Conservation (phyloP, 441 rosid genomes). For the Pelargonium fulgidum region DNA sequence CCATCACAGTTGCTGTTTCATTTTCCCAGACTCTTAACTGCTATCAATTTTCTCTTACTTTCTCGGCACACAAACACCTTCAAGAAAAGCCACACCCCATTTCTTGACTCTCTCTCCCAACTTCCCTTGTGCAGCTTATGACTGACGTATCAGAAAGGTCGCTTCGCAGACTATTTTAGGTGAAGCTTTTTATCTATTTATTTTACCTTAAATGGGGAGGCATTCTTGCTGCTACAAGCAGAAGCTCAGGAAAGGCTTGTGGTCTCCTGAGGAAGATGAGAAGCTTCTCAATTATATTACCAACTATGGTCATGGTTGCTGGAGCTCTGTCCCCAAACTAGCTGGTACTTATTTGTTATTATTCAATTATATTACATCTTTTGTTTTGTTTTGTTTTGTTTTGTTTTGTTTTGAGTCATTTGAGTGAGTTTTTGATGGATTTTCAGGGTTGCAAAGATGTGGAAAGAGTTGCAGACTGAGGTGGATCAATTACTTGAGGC, state of each 20-base stretch:
- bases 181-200: background rate
- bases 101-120: background rate
- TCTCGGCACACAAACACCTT: background rate
- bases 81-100: background rate
- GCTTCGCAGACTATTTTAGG: too few species aligned
- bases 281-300: slow-evolving; percentile 71
- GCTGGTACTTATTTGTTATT: slow-evolving; percentile 41
- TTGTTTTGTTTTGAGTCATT: background rate
- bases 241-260: slow-evolving; percentile 86
- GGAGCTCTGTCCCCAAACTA: slow-evolving; percentile 91
- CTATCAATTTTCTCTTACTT: background rate
- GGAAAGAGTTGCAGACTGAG: slow-evolving; percentile 63
- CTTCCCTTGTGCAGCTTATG: too few species aligned
- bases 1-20: background rate
- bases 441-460: slow-evolving; percentile 66
- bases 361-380: background rate
- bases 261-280: slow-evolving; percentile 90
- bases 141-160: too few species aligned
- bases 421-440: background rate
- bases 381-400: background rate
- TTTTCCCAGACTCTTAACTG: background rate
- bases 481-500: slow-evolving; percentile 61
- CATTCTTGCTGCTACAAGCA: slow-evolving; percentile 85
- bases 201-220: slow-evolving; percentile 56
- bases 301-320: slow-evolving; percentile 77